Evolutionary conservation across 495 filamentous ascomycete species (phyloP), one percentile per base, ranked within the genome.

Genomic region (Jackrogersella minutella): DNA sequence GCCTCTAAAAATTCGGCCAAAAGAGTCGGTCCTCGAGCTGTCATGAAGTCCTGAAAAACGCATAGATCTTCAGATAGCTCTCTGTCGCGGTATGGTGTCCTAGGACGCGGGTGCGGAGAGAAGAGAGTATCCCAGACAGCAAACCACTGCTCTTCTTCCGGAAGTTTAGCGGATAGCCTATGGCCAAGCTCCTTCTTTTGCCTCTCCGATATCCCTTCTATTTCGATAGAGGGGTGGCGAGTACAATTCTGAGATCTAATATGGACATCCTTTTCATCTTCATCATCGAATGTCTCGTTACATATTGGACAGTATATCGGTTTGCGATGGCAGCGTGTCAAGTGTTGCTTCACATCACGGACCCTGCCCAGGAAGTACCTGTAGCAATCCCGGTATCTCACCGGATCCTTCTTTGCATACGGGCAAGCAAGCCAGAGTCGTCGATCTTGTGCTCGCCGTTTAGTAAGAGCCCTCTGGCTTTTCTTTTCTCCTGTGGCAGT

Each of bases 281-380:
- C 69, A 26, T 72, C 69, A 22, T 58, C 37, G 16, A 76, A 74
- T 2, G 54, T 66, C 16, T 65, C 55, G 17, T 69, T 59, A 40
- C 75, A 77, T 9, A 58, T 56, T 19, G 73, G 70, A 19, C 76
- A 78, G 52, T 76, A 75, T 30, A 74, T 61, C 5, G 72, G 69
- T 44, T 69, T 72, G 50, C 55, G 60, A 65, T 78, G 74, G 16
- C 69, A 68, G 26, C 76, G 63, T 10, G 51, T 36, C n/a, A 78
- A 28, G 33, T 78, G 76, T 55, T 76, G 74, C 52, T 78, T 78
- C 7, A 78, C 76, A 36, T 76, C 74, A 24, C 72, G 70, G 16
- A 78, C 64, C 31, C 76, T 75, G 14, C 36, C 67, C 10, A 78
- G 58, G 14, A 52, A 57, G 41, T 70, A 76, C 30, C 62, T 40